A percentile compares a stretch with the other conserved stretches of the same genome.
Evolutionary conservation across 768 basidiomycete genomes (phyloP).

Genomic region (Pulveroboletus frians): DNA sequence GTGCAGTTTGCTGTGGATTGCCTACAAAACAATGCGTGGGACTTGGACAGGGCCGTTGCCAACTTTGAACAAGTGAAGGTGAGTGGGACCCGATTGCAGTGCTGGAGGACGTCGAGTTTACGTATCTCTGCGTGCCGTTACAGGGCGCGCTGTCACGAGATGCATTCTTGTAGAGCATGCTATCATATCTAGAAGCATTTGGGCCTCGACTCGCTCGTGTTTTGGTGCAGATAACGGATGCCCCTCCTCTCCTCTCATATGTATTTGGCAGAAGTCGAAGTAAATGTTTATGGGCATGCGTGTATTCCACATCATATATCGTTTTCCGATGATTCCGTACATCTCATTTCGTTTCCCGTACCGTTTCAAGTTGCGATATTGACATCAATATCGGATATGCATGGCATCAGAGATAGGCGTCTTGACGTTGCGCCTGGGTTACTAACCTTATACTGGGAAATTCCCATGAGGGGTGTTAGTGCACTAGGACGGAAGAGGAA

Average conservation of each 20-base stretch:
- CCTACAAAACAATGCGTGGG: slow-evolving; percentile 80
- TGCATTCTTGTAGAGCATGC: slow-evolving; percentile 42
- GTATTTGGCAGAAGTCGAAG: background rate
- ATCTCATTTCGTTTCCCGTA: slow-evolving; percentile 12
- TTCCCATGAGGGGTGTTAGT: slow-evolving; percentile 3
- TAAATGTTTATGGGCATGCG: background rate
- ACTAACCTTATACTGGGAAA: slow-evolving; percentile 11
- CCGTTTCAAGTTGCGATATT: slow-evolving; percentile 17
- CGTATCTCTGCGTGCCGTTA: slow-evolving; percentile 15
- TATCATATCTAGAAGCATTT: slow-evolving; percentile 8
- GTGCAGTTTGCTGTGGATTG: slow-evolving; percentile 80
- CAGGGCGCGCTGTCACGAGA: slow-evolving; percentile 50
- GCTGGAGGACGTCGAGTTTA: slow-evolving; percentile 20
- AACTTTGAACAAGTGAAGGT: slow-evolving; percentile 92
- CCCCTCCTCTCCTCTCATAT: background rate
- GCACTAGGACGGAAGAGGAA: slow-evolving; percentile 16
- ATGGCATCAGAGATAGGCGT: slow-evolving; percentile 20
- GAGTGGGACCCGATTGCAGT: slow-evolving; percentile 24
- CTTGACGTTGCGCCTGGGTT: background rate
- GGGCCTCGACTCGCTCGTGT: background rate
- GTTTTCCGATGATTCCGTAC: slow-evolving; percentile 21
- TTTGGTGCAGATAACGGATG: background rate
- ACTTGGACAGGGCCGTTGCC: slow-evolving; percentile 67
- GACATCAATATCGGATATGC: slow-evolving; percentile 17
- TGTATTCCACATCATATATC: slow-evolving; percentile 23